These are phyloP conservation scores for Phytopythium aichiense DNA, from an alignment of 352 stramenopile species.

Conservation along the genomic window DNA sequence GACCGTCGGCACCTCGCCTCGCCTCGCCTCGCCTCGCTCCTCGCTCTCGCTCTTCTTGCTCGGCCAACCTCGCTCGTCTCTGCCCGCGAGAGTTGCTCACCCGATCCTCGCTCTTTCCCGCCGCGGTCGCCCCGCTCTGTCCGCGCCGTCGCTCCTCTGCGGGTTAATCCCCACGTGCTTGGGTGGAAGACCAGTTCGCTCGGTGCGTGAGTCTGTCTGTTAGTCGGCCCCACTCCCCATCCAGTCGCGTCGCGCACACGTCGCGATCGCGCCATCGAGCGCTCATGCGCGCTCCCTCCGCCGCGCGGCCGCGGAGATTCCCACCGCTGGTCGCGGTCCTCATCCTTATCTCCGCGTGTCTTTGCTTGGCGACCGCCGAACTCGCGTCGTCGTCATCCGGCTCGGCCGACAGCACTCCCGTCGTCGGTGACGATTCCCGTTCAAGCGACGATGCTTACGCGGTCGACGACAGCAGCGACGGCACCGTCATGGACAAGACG, in stretches of 20 bases:
- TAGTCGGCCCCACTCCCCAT: not conserved
- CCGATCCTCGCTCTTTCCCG: not conserved
- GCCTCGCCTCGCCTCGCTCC: too few species aligned
- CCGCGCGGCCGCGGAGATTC: not conserved
- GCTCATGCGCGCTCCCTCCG: not conserved
- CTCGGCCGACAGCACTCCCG: not conserved
- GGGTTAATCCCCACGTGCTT: not conserved
- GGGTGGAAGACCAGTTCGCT: too few species aligned
- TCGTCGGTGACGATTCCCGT: not conserved
- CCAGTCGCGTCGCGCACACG: not conserved
- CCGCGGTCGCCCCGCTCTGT: too few species aligned
- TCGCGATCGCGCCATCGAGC: not conserved
- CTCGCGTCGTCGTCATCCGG: not conserved
- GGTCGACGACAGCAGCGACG: not conserved
- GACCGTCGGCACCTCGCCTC: too few species aligned
- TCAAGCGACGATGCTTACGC: not conserved
- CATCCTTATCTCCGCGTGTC: not conserved
- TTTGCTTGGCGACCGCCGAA: not conserved
- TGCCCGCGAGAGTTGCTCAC: too few species aligned
- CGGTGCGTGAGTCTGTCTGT: not conserved
- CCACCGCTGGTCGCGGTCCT: not conserved
- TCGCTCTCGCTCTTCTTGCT: too few species aligned
- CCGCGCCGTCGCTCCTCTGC: too few species aligned
- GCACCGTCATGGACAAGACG: too few species aligned
- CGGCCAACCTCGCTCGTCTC: too few species aligned